phyloP scores from a whole-genome alignment of 768 basidiomycete genomes.

The Suillus placidus region DNA sequence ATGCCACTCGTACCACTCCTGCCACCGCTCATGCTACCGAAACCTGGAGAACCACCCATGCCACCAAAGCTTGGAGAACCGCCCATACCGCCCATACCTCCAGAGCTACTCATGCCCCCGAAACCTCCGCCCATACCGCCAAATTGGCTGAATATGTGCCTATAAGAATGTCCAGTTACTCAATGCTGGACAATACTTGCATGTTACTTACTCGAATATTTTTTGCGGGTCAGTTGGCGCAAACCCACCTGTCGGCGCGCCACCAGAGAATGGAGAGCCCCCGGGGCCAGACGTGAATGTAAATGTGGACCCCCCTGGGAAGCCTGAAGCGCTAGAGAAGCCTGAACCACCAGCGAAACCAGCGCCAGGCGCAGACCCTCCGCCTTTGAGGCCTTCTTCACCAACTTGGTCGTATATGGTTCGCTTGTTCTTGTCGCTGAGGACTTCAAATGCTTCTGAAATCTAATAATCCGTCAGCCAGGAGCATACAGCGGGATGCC shows the following conservation, averaged over 20 bases:
- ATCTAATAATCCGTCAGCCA: slow-evolving; percentile 50
- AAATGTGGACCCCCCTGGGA: slow-evolving; percentile 56
- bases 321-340: slow-evolving; percentile 44
- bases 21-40: slow-evolving; percentile 39
- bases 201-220: slow-evolving; percentile 78
- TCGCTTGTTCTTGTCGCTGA: slow-evolving; percentile 85
- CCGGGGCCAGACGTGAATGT: slow-evolving; percentile 55
- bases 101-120: slow-evolving; percentile 38
- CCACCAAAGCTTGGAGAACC: slow-evolving; percentile 24
- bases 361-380: slow-evolving; percentile 55
- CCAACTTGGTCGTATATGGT: slow-evolving; percentile 91
- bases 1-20: slow-evolving; percentile 32
- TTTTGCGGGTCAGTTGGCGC: slow-evolving; percentile 80
- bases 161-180: slow-evolving; percentile 29
- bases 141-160: slow-evolving; percentile 53
- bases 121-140: slow-evolving; percentile 26
- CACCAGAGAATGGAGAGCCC: slow-evolving; percentile 34
- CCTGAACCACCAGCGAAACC: slow-evolving; percentile 37
- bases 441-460: slow-evolving; percentile 94
- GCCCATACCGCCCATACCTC: slow-evolving; percentile 24
- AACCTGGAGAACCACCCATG: slow-evolving; percentile 26
- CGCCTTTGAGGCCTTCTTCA: slow-evolving; percentile 90
- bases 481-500: not conserved
- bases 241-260: slow-evolving; percentile 57
- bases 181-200: not conserved